phyloP scores from a whole-genome alignment of 768 basidiomycete genomes.

The Ramaria rubella region DNA sequence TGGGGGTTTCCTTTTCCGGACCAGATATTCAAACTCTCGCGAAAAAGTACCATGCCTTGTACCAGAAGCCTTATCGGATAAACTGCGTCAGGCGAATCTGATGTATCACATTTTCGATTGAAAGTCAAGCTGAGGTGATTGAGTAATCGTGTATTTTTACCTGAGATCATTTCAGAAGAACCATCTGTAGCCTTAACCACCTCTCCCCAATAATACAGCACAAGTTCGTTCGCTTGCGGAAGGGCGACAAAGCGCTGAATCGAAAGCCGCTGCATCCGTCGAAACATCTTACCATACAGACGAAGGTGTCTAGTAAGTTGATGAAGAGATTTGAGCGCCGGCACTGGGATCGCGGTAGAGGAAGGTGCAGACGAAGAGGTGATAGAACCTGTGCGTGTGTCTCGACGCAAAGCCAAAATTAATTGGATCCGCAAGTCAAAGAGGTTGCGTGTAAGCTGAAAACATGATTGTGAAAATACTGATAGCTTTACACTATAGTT shows the following conservation, averaged over 20 bases:
- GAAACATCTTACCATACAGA: slow-evolving; percentile 74
- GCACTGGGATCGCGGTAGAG: slow-evolving; percentile 21
- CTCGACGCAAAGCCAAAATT: slow-evolving; percentile 33
- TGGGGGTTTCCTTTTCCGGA: slow-evolving; percentile 48
- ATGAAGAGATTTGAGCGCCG: slow-evolving; percentile 41
- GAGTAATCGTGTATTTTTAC: slow-evolving; percentile 26
- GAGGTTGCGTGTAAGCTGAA: slow-evolving; percentile 21
- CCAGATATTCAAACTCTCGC: slow-evolving; percentile 77
- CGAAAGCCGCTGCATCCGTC: slow-evolving; percentile 61
- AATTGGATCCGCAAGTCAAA: slow-evolving; percentile 53
- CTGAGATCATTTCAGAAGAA: slow-evolving; percentile 47
- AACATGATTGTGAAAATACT: slow-evolving; percentile 2
- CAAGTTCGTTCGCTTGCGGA: slow-evolving; percentile 56
- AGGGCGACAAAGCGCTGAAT: slow-evolving; percentile 53
- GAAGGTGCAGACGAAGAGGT: slow-evolving; percentile 12
- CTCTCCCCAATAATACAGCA: slow-evolving; percentile 78
- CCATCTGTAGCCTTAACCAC: slow-evolving; percentile 63
- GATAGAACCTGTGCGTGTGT: not conserved
- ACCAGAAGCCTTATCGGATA: slow-evolving; percentile 79
- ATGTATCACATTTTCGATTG: not conserved
- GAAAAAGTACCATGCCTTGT: slow-evolving; percentile 81
- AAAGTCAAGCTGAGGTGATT: not conserved
- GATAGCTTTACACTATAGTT: not conserved
- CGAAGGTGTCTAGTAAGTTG: slow-evolving; percentile 62
- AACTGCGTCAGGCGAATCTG: slow-evolving; percentile 56